Percentiles rank a stretch among this genome's conserved stretches.
Conservation (phyloP, 2,329 filamentous ascomycete genomes). For the Tolypocladium nubicola region DNA sequence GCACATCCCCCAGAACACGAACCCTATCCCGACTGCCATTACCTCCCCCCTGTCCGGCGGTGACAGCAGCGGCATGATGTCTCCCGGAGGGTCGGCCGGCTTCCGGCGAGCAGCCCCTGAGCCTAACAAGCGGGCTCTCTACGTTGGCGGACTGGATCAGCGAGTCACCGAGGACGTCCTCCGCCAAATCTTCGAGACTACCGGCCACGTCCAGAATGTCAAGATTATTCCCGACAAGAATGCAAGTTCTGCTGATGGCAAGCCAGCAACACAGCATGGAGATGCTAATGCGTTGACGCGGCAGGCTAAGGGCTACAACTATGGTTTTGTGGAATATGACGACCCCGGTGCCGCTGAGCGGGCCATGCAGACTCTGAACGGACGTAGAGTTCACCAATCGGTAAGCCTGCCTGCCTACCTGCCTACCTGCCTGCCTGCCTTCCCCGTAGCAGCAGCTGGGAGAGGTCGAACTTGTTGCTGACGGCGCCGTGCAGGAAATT, state of each 20-base stretch:
- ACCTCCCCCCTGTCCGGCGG: constrained; percentile 72
- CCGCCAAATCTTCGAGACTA: constrained; percentile 97
- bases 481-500: constrained; percentile 60
- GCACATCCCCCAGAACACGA: constrained; percentile 92
- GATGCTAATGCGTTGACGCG: constrained; percentile 3
- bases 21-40: constrained; percentile 87
- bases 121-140: constrained; percentile 95
- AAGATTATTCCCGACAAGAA: constrained; percentile 99
- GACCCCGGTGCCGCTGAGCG: constrained; percentile 93
- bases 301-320: constrained; percentile 93
- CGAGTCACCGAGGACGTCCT: constrained; percentile 93
- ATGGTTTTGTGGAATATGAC: constrained; percentile 98
- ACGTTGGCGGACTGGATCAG: constrained; percentile 89
- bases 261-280: not conserved
- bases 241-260: constrained; percentile 45
- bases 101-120: constrained; percentile 90
- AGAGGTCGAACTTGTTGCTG: not conserved
- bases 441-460: not conserved
- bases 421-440: not conserved
- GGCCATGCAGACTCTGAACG: constrained; percentile 95
- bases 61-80: constrained; percentile 60
- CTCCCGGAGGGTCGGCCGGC: constrained; percentile 70
- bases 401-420: constrained; percentile 34
- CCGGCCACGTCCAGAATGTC: constrained; percentile 93
- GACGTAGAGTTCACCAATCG: constrained; percentile 87